A percentile compares a stretch with the other conserved stretches of the same genome.
Conservation (phyloP, 352 stramenopile genomes). For the Pythium insidiosum region DNA sequence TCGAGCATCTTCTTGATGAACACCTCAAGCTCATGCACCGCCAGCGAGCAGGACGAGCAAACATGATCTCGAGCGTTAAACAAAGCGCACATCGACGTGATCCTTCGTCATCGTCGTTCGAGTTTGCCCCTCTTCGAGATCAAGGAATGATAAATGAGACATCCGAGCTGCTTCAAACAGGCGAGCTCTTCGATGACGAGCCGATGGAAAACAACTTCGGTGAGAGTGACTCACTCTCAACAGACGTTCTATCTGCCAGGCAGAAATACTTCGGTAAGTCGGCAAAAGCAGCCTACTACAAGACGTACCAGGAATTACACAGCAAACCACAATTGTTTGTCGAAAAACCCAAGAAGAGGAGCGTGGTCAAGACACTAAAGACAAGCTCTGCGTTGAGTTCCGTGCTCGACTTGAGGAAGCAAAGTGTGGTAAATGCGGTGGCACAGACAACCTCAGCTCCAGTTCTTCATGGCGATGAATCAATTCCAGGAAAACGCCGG, state of each 20-base stretch:
- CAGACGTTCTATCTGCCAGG: not conserved
- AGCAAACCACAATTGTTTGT: constrained; percentile 51
- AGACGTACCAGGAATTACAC: constrained; percentile 44
- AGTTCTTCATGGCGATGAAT: not conserved
- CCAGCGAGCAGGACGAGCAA: constrained; percentile 8
- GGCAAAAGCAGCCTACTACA: constrained; percentile 43
- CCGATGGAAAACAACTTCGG: constrained; percentile 6
- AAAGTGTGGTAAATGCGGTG: constrained; percentile 9
- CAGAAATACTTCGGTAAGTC: constrained; percentile 44
- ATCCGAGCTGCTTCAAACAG: constrained; percentile 3
- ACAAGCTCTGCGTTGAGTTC: constrained; percentile 11
- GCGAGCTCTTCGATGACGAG: constrained; percentile 1
- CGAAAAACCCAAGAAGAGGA: constrained; percentile 12
- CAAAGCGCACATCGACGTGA: constrained; percentile 6
- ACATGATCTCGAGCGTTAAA: constrained; percentile 11
- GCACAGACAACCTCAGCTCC: not conserved
- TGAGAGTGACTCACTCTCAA: not conserved
- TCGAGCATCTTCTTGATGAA: constrained; percentile 38
- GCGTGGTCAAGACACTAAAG: constrained; percentile 9
- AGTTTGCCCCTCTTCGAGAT: constrained; percentile 35
- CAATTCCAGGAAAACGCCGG: not conserved
- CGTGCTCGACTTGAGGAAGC: constrained; percentile 8
- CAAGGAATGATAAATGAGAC: constrained; percentile 21
- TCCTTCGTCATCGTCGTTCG: constrained; percentile 16
- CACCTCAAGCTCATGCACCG: constrained; percentile 18